These are phyloP conservation scores for Globisporangium mamillatum DNA, from an alignment of 352 stramenopile genomes.

Conservation along the genomic window DNA sequence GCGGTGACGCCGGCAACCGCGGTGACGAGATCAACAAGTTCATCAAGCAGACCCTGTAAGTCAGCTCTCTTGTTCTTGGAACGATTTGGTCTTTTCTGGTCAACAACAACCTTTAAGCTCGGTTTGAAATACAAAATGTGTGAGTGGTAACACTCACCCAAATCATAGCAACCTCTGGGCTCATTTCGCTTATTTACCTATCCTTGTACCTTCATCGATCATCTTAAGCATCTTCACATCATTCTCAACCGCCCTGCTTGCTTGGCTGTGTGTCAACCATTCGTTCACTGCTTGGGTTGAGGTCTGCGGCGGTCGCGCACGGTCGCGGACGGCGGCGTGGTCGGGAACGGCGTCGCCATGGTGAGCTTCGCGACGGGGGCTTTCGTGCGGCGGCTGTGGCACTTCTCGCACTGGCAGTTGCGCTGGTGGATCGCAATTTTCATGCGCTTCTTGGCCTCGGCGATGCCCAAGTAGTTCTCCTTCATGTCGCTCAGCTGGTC, in stretches of 20 bases:
- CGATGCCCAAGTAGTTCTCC: slow-evolving; percentile 84
- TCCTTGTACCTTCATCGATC: not conserved
- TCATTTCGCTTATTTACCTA: not conserved
- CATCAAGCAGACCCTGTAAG: slow-evolving; percentile 94
- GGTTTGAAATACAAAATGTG: slow-evolving; percentile 27
- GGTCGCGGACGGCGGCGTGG: slow-evolving; percentile 35
- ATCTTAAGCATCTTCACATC: not conserved
- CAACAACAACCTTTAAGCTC: slow-evolving; percentile 10
- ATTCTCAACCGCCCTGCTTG: not conserved
- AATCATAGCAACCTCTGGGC: not conserved
- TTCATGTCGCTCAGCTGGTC: slow-evolving; percentile 84
- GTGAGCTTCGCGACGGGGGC: slow-evolving; percentile 23
- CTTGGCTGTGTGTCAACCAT: not conserved
- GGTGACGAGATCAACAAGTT: slow-evolving; percentile 94
- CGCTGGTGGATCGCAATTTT: slow-evolving; percentile 84
- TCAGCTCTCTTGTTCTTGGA: slow-evolving; percentile 2
- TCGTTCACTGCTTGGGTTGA: slow-evolving; percentile 9
- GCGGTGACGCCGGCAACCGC: slow-evolving; percentile 91
- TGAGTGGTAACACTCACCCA: slow-evolving; percentile 2
- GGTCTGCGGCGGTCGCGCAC: slow-evolving; percentile 41
- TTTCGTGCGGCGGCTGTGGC: slow-evolving; percentile 53
- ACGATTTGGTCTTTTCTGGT: not conserved
- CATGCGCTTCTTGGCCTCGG: slow-evolving; percentile 78
- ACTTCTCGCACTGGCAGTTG: slow-evolving; percentile 82
- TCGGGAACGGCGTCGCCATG: slow-evolving; percentile 42